Conservation (phyloP, 2,329 filamentous ascomycete genomes). For the Fusarium tupiense region DNA sequence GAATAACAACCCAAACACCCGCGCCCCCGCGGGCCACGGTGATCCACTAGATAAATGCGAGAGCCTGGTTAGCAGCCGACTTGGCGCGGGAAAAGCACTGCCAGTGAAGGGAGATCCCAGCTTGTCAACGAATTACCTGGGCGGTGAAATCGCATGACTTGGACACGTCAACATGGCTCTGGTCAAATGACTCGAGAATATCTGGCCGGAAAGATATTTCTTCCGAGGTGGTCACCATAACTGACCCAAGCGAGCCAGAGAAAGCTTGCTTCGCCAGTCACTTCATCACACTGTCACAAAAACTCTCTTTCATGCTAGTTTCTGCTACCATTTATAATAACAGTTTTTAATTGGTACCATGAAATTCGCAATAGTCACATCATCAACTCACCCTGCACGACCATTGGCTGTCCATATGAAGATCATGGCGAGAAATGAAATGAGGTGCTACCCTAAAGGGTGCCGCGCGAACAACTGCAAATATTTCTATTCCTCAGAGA, state of each 20-base stretch:
- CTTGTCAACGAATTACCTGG: background rate
- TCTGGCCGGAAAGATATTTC: background rate
- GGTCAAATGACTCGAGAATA: background rate
- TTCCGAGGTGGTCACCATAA: background rate
- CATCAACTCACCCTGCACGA: background rate
- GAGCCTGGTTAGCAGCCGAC: background rate
- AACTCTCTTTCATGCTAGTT: no score
- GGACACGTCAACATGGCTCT: no score
- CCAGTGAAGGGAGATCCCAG: no score
- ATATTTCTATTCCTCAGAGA: background rate
- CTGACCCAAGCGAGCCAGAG: no score
- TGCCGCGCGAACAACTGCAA: background rate
- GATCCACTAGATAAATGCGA: no score
- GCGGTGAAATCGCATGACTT: background rate
- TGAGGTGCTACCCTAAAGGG: background rate
- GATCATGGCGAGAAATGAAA: no score
- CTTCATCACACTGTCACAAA: background rate
- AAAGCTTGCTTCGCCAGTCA: background rate
- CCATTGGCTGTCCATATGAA: no score
- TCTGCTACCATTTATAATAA: background rate
- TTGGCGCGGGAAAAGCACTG: no score
- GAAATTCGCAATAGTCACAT: accelerated
- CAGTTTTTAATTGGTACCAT: background rate
- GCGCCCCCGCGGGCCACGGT: no score
- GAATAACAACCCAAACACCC: background rate